Evolutionary conservation across 768 basidiomycete genomes (phyloP), one percentile per base, ranked within the genome.

Genomic region (Scleroderma bovista): DNA sequence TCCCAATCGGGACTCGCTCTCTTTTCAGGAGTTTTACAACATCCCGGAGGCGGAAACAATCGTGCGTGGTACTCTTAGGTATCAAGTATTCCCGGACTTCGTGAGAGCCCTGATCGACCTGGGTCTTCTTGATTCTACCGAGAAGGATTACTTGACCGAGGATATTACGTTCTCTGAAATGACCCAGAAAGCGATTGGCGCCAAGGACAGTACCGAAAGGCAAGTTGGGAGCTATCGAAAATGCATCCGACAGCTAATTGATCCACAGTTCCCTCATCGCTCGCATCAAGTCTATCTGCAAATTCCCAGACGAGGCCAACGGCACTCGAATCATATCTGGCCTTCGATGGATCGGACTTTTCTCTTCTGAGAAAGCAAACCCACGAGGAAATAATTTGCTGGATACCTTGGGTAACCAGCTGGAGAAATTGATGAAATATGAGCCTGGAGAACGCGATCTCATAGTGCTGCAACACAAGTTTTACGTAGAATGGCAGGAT

Each of bases 391-490:
- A 76, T 31, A 93, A 88, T 70, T 76, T 95, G 56, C 81, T 99
- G 57, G 92, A 96, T 70, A 94, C 95, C 3, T 85, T 99, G 52
- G 95, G 94, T 66, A 89, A 80, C 2, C 83, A 77, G 19, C 79
- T 99, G 42, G 94, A 99, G 75, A 80, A 75, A 52, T 78, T 95
- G 66, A 96, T 96, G 90, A 79, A 84, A 68, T 97, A 94, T 71
- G 88, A 84, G 55, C 70, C 75, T 43, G 91, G 90, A 55, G 93
- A 97, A 70, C 84, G 91, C 11, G 95, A 99, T 68, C 80, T 97
- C 52, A 90, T 99, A 52, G 90, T 97, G 84, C 82, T 99, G 47
- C 95, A 97, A 71, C 95, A 99, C 80, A 95, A 94, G 74, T 98
- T 99, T 65, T 71, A 90, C 58, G 84, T 98, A 32, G 84, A 93